Conservation (phyloP, 495 filamentous ascomycete species). For the Hyphodiscus hymeniophilus region DNA sequence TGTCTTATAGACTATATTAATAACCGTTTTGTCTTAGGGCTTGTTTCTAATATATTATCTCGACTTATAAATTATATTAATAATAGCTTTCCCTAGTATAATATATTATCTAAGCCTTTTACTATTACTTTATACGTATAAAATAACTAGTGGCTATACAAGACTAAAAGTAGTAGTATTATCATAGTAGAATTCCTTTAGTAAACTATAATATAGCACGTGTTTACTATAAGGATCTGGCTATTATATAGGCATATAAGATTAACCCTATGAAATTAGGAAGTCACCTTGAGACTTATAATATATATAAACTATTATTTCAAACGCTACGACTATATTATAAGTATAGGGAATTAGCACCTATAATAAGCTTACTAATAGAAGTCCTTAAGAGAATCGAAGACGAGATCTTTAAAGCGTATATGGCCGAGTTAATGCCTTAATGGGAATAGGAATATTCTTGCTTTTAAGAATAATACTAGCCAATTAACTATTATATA, state of each 20-base stretch:
- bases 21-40: slow-evolving; percentile 8
- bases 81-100: slow-evolving; percentile 10
- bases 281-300: slow-evolving; percentile 13
- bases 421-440: slow-evolving; percentile 11
- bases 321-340: slow-evolving; percentile 6
- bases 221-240: slow-evolving; percentile 7
- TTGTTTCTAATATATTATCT: slow-evolving; percentile 11
- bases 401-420: slow-evolving; percentile 10
- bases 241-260: slow-evolving; percentile 10
- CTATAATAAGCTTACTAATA: slow-evolving; percentile 4
- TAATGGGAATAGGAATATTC: slow-evolving; percentile 10
- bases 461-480: slow-evolving; percentile 5
- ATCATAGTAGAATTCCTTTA: slow-evolving; percentile 1
- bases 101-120: slow-evolving; percentile 13
- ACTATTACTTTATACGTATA: slow-evolving; percentile 7
- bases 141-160: slow-evolving; percentile 1
- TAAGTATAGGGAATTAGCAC: slow-evolving; percentile 8
- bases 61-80: slow-evolving; percentile 6
- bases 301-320: slow-evolving; percentile 8
- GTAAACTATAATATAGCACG: slow-evolving; percentile 3
- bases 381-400: slow-evolving; percentile 11
- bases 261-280: slow-evolving; percentile 13
- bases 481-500: not conserved
- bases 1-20: slow-evolving; percentile 9
- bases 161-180: slow-evolving; percentile 5